phyloP scores from a whole-genome alignment of 1,139 yeast species.

The Kodamaea sp. region DNA sequence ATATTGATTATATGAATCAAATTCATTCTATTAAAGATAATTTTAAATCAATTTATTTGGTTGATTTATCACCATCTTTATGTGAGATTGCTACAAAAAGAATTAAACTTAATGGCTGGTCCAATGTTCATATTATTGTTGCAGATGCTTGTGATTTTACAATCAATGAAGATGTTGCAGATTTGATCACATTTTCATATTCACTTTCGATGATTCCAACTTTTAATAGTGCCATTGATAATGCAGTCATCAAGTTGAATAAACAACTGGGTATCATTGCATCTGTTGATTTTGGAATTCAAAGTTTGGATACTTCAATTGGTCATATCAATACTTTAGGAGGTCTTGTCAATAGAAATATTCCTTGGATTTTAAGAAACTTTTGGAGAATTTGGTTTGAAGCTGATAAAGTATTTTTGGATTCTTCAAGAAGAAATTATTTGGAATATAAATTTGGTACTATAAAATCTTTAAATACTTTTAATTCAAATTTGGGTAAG shows the following conservation, averaged over 20 bases:
- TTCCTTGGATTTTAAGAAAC: slow-evolving; percentile 72
- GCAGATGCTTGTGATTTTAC: slow-evolving; percentile 73
- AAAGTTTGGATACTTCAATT: slow-evolving; percentile 56
- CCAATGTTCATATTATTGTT: slow-evolving; percentile 63
- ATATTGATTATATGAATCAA: slow-evolving; percentile 70
- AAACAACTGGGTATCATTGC: slow-evolving; percentile 57
- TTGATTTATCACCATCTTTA: slow-evolving; percentile 73
- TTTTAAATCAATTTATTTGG: slow-evolving; percentile 65
- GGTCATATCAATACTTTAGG: slow-evolving; percentile 77
- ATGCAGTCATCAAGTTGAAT: slow-evolving; percentile 51
- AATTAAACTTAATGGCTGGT: slow-evolving; percentile 51
- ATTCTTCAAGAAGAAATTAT: slow-evolving; percentile 77
- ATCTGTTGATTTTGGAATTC: slow-evolving; percentile 79
- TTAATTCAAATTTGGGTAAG: slow-evolving; percentile 60
- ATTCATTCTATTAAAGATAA: slow-evolving; percentile 44
- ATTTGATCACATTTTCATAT: slow-evolving; percentile 72
- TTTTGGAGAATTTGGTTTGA: slow-evolving; percentile 90
- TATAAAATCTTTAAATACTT: slow-evolving; percentile 64
- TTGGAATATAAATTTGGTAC: slow-evolving; percentile 81
- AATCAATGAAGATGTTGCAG: slow-evolving; percentile 45
- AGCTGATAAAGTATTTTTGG: slow-evolving; percentile 75
- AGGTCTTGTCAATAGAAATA: slow-evolving; percentile 66
- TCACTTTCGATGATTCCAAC: slow-evolving; percentile 84
- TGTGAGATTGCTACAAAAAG: slow-evolving; percentile 67
- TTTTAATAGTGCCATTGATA: slow-evolving; percentile 76